Percentiles rank a stretch among this genome's conserved stretches.
phyloP scores from a whole-genome alignment of 208 protist species.

The Zelonia costaricensis region DNA sequence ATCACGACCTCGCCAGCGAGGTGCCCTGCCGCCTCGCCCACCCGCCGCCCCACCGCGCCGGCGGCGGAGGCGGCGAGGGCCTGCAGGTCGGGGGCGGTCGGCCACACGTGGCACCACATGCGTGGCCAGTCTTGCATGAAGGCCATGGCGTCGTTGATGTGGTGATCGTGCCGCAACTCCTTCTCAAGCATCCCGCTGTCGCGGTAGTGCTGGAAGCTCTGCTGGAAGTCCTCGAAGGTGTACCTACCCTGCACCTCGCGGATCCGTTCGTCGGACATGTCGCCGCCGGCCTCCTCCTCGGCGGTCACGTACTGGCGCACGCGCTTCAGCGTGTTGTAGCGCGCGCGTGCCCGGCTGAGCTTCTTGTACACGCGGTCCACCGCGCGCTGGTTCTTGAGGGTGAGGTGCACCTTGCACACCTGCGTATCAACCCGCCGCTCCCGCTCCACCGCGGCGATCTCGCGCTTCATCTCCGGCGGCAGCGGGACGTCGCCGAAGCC shows the following conservation, averaged over 20 bases:
- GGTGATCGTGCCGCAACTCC: constrained; percentile 54
- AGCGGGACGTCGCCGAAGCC: constrained; percentile 22
- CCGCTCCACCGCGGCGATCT: constrained; percentile 27
- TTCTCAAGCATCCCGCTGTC: constrained; percentile 66
- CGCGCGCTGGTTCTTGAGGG: constrained; percentile 41
- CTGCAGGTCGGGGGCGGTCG: constrained; percentile 32
- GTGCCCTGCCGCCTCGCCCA: constrained; percentile 67
- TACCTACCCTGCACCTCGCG: constrained; percentile 41
- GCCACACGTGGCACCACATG: constrained; percentile 54
- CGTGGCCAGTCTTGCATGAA: constrained; percentile 71
- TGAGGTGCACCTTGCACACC: constrained; percentile 41
- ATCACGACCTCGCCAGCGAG: constrained; percentile 72
- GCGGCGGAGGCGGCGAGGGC: constrained; percentile 31
- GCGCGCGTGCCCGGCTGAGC: constrained; percentile 40
- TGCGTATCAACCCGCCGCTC: constrained; percentile 31
- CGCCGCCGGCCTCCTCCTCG: constrained; percentile 52
- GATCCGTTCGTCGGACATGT: constrained; percentile 43
- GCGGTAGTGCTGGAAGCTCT: constrained; percentile 60
- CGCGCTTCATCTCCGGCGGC: constrained; percentile 28
- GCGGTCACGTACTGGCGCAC: constrained; percentile 30
- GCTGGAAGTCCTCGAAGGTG: constrained; percentile 50
- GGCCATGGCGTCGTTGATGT: constrained; percentile 63
- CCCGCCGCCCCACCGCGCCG: constrained; percentile 33
- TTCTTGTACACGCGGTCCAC: constrained; percentile 62
- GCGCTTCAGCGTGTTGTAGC: constrained; percentile 47